These are phyloP conservation scores for Hibiscus trionum DNA, from an alignment of 345 rosid genomes.

Conservation along the genomic window DNA sequence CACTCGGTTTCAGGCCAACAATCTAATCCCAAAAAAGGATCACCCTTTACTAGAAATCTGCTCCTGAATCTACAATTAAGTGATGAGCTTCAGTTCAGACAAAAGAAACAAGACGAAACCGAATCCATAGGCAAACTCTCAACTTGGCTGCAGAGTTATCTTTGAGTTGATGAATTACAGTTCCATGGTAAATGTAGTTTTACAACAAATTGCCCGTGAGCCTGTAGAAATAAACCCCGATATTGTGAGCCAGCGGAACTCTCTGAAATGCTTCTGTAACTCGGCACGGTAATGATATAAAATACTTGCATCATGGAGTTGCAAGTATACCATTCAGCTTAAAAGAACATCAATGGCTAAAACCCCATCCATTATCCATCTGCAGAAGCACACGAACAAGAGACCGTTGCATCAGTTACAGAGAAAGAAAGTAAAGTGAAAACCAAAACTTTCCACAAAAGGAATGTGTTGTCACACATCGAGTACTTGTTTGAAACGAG, in stretches of 20 bases:
- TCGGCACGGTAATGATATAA: background rate
- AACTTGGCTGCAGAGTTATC: background rate
- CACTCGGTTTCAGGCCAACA: background rate
- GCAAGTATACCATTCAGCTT: background rate
- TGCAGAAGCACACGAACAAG: slow-evolving; percentile 14
- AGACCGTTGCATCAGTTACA: background rate
- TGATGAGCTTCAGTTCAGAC: background rate
- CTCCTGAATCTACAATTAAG: background rate
- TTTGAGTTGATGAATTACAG: background rate
- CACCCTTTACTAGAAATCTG: background rate
- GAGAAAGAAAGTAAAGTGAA: background rate
- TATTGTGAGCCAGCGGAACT: background rate
- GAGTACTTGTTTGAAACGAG: background rate
- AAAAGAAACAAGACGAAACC: background rate
- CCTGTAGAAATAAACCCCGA: background rate
- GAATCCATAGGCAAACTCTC: background rate
- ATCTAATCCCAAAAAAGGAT: background rate
- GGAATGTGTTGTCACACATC: background rate
- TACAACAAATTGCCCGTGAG: background rate
- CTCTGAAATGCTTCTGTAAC: background rate
- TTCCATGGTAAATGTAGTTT: background rate
- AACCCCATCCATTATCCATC: background rate
- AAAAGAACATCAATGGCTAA: background rate
- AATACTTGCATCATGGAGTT: slow-evolving; percentile 3
- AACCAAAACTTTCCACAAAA: background rate